Evolutionary conservation across 2,329 filamentous ascomycete species (phyloP), one percentile per base, ranked within the genome.

Genomic region (Cercospora sesami): DNA sequence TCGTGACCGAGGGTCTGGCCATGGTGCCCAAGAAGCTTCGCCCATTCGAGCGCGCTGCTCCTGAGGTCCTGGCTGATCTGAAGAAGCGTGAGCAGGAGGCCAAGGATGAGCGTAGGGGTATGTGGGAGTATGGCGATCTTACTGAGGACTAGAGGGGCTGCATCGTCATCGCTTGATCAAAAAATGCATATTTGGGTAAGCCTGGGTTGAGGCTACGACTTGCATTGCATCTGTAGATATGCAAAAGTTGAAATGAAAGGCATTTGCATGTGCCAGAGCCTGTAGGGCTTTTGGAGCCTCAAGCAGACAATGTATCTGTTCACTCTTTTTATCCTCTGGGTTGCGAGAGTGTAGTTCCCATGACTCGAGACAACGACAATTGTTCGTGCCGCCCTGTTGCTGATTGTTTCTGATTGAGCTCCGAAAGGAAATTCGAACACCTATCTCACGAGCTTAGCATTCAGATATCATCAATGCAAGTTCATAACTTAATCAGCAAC

Each of bases 111-210:
- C 88, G 93, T 70, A 85, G 89, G 73, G 95, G 95, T 53, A 95
- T 97, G 87, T 99, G 94, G 94, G 95, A 99, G 86, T 99, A 98
- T 81, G 95, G 95, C 74, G 95, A 98, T 79, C 86, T 97, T 77
- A 96, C 93, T 14, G 94, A 97, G 83, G 93, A 96, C 66, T 79
- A 76, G 63, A 64, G 33, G 21, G 64, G 30, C 31, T 23, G 28
- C 30, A 21, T 31, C 18, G 3, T 7, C 2, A 16, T 9, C 53
- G 9, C 7, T 59, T 59, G 55, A 36, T 33, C 23, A 55, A 5
- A 6, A 5, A 26, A 7, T 16, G 23, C 14, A 55, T 16, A 1
- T 55, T 26, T 36, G 55, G 55, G 18, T 21, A 59, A 33, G 55
- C 55, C 28, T 14, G 55, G 48, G 16, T 16, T n/a, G 31, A n/a